Conservation (phyloP, 768 basidiomycete genomes). For the Lactarius akahatsu region DNA sequence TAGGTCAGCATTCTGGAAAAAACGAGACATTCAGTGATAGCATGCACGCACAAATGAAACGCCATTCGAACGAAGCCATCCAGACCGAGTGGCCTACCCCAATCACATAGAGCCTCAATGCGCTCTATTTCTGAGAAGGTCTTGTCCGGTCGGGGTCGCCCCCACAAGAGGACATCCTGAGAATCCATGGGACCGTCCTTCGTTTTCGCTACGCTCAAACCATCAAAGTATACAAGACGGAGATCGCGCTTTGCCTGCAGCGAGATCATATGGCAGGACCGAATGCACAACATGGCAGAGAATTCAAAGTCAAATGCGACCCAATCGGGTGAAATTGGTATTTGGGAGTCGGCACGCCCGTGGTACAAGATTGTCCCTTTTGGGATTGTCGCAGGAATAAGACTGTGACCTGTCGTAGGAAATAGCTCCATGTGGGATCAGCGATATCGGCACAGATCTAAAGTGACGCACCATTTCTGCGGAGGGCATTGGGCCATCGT, state of each 20-base stretch:
- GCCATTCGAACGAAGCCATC: constrained; percentile 37
- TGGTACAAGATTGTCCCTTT: constrained; percentile 28
- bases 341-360: constrained; percentile 9
- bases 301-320: constrained; percentile 28
- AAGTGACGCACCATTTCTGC: constrained; percentile 25
- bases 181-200: constrained; percentile 37
- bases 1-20: neutral
- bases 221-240: constrained; percentile 27
- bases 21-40: neutral
- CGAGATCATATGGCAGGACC: constrained; percentile 15
- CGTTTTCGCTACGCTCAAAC: constrained; percentile 28
- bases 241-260: constrained; percentile 22
- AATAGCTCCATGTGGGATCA: neutral
- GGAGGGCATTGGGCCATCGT: constrained; percentile 41
- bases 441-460: neutral
- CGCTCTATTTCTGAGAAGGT: constrained; percentile 32
- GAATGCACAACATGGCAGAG: constrained; percentile 14
- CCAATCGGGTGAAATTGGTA: constrained; percentile 25
- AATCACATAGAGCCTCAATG: constrained; percentile 36
- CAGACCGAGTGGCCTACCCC: constrained; percentile 36
- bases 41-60: constrained; percentile 23
- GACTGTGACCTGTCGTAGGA: constrained; percentile 16
- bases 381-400: constrained; percentile 25
- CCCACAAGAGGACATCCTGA: constrained; percentile 41
- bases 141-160: constrained; percentile 30